Evolutionary conservation across 345 rosid genomes (phyloP), one percentile per base, ranked within the genome.

Genomic region (Citrus inodora): DNA sequence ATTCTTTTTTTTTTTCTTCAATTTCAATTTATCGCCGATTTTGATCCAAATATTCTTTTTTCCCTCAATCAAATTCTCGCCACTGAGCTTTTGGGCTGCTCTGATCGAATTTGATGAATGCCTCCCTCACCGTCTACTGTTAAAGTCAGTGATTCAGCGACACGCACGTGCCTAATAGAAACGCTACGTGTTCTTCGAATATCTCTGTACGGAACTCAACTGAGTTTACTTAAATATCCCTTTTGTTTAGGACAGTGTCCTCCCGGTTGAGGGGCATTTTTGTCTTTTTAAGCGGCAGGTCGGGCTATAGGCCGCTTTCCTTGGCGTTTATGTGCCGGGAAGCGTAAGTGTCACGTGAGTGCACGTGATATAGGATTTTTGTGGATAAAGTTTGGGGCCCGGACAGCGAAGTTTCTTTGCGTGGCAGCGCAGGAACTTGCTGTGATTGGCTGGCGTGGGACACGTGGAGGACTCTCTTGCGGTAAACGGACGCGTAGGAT

Each of bases 301-400:
- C 5, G 51, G 51, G 17, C 51, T 3, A 11, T 3, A 0, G 16
- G 51, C 17, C 13, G 16, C 51, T 46, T 46, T 3, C n/a, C 76
- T 80, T 38, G 77, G 38, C 48, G 58, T 35, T 65, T 65, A 17
- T 46, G 13, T 7, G 42, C 40, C 9, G 2, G 33, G 25, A 58
- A 58, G 42, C n/a, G 76, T 32, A 33, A 9, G 56, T 53, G 24
- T 71, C 85, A 78, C 78, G 79, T 80, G 86, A 32, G 9, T 10
- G 61, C 84, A 80, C 86, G 84, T 77, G 82, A 58, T 5, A 3
- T 25, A 62, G 48, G 4, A 16, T 9, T 58, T 5, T 46, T 46
- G 51, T n/a, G 80, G 81, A 71, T 81, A 71, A 83, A 67, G 69
- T 16, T 56, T 59, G 84, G 87, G 87, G 22, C 68, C 85, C 72